A percentile compares a stretch with the other conserved stretches of the same genome.
Evolutionary conservation across 2,329 filamentous ascomycete species (phyloP).

Genomic region (Calonectria naviculata): DNA sequence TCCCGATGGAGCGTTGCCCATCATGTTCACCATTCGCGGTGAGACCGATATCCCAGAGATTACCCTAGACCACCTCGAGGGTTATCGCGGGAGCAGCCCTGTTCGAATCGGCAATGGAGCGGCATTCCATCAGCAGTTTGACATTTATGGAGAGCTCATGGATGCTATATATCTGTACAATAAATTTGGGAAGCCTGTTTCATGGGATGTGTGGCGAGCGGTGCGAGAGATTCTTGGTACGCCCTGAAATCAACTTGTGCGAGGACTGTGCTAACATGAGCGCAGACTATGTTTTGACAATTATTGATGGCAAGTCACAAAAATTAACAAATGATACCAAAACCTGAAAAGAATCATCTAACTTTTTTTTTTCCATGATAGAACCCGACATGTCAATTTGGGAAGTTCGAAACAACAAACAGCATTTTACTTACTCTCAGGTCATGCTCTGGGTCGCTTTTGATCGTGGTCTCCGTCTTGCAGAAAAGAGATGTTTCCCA

Average conservation of each 20-base stretch:
- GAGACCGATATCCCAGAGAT: conserved; percentile 79
- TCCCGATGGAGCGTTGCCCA: conserved; percentile 73
- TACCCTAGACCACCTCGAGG: conserved; percentile 76
- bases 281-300: conserved; percentile 74
- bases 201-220: conserved; percentile 80
- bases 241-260: conserved; percentile 3
- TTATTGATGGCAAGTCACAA: conserved; percentile 63
- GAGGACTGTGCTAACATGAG: not conserved
- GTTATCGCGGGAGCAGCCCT: conserved; percentile 76
- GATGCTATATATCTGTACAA: conserved; percentile 83
- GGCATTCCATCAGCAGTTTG: conserved; percentile 80
- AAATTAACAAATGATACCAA: not conserved
- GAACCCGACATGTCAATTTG: conserved; percentile 85
- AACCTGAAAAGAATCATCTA: not conserved
- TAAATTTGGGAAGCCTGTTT: conserved; percentile 81
- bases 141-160: conserved; percentile 84
- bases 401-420: conserved; percentile 81
- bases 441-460: conserved; percentile 87
- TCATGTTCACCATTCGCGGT: conserved; percentile 85
- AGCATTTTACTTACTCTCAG: conserved; percentile 85
- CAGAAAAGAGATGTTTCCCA: conserved; percentile 80
- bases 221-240: conserved; percentile 73
- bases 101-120: conserved; percentile 84
- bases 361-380: conserved; percentile 36
- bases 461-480: conserved; percentile 78